Percentiles rank a stretch among this genome's conserved stretches.
phyloP scores from a whole-genome alignment of 2,329 filamentous ascomycete species.

The Hypoxylon sp. region DNA sequence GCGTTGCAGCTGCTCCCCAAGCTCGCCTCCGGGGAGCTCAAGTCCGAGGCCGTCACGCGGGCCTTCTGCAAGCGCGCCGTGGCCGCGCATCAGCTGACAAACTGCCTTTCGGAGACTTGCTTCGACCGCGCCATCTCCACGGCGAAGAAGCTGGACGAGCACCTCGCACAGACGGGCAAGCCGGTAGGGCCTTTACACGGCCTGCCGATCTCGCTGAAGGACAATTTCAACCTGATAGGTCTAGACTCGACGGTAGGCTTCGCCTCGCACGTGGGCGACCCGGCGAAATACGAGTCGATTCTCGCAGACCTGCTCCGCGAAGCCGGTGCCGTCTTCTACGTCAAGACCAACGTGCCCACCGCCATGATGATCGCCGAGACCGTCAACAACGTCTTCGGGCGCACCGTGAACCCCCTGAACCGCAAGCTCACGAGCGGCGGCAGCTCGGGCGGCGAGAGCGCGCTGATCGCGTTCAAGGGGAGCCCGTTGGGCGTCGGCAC shows the following conservation, averaged over 20 bases:
- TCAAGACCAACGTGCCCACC: conserved; percentile 70
- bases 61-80: conserved; percentile 57
- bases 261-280: conserved; percentile 69
- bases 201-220: conserved; percentile 75
- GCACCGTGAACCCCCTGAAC: conserved; percentile 72
- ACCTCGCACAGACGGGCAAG: conserved; percentile 61
- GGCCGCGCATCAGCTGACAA: conserved; percentile 59
- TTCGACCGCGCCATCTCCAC: conserved; percentile 65
- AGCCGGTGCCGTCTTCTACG: conserved; percentile 67
- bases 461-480: conserved; percentile 70
- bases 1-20: conserved; percentile 53
- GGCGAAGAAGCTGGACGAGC: conserved; percentile 63
- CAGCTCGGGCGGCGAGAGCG: conserved; percentile 75
- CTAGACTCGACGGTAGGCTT: conserved; percentile 74
- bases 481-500: conserved; percentile 65
- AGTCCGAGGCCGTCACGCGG: conserved; percentile 52
- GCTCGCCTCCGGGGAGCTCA: conserved; percentile 55
- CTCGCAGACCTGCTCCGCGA: conserved; percentile 58
- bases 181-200: conserved; percentile 73
- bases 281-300: conserved; percentile 59
- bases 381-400: conserved; percentile 74
- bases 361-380: conserved; percentile 78
- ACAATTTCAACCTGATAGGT: conserved; percentile 74
- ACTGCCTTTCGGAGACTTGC: conserved; percentile 66
- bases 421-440: conserved; percentile 71